Percentiles rank a stretch among this genome's conserved stretches.
phyloP scores from a whole-genome alignment of 305 asterid genomes.

The Coffea humblotiana region DNA sequence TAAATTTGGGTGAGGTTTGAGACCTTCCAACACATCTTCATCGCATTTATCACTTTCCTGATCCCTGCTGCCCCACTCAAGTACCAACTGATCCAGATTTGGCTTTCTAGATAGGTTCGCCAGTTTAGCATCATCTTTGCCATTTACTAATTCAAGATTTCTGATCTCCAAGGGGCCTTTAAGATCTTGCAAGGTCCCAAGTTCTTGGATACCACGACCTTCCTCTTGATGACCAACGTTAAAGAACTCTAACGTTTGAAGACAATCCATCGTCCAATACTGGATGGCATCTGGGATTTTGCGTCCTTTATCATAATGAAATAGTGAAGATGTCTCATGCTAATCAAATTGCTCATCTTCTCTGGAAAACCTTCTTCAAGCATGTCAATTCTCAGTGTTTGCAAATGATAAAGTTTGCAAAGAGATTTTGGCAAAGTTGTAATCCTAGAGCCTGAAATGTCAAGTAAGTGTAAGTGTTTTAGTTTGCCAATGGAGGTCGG shows the following conservation, averaged over 20 bases:
- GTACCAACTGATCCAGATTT: background rate
- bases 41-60: background rate
- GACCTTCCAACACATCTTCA: too few species aligned
- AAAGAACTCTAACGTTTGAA: background rate
- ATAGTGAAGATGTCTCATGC: constrained; percentile 1
- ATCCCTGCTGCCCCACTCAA: background rate
- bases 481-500: background rate
- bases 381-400: background rate
- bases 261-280: background rate
- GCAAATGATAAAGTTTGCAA: constrained; percentile 5
- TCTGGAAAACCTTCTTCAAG: background rate
- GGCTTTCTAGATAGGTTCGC: constrained; percentile 22
- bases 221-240: constrained; percentile 1
- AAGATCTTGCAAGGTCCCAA: constrained; percentile 23
- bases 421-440: background rate
- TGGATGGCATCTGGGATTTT: background rate
- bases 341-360: background rate
- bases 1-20: too few species aligned
- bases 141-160: constrained; percentile 27
- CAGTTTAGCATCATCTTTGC: constrained; percentile 20
- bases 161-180: constrained; percentile 18
- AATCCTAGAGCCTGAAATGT: background rate
- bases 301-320: background rate
- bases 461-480: background rate
- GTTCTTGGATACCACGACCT: constrained; percentile 27